phyloP scores from a whole-genome alignment of 2,329 filamentous ascomycete genomes.

The Hymenoscyphus fraxineus region DNA sequence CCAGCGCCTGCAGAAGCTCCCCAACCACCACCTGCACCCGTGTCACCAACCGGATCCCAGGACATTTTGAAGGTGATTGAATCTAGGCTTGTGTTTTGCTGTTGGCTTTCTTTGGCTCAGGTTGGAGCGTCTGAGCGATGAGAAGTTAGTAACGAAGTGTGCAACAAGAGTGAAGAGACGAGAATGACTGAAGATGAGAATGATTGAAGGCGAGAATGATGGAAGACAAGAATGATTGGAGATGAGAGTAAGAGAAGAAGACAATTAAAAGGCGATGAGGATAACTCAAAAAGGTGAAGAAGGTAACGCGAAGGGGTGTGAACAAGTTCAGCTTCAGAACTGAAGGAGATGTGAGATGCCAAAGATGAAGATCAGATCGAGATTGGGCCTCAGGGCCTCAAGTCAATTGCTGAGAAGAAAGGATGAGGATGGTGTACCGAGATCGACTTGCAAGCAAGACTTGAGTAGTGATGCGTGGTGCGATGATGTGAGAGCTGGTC shows the following conservation, averaged over 20 bases:
- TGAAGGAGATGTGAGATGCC: background rate
- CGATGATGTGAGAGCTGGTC: background rate
- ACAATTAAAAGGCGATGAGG: no score
- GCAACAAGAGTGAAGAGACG: background rate
- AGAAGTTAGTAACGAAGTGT: background rate
- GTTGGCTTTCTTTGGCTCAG: background rate
- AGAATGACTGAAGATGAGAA: background rate
- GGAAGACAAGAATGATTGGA: background rate
- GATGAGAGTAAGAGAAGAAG: background rate
- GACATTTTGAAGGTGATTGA: constrained; percentile 20
- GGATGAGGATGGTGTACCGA: background rate
- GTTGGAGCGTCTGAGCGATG: background rate
- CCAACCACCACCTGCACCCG: constrained; percentile 4
- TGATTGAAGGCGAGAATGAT: background rate
- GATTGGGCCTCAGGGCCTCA: background rate
- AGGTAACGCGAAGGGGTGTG: background rate
- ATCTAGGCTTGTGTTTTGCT: background rate
- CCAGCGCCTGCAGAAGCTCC: background rate
- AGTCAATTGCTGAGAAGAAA: background rate
- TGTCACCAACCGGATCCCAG: constrained; percentile 23
- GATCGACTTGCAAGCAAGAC: background rate
- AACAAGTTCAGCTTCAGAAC: background rate
- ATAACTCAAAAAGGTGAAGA: background rate
- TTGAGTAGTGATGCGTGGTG: background rate
- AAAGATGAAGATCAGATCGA: background rate